phyloP scores from a whole-genome alignment of 129 eudicot genomes.

The Tanacetum coccineum region DNA sequence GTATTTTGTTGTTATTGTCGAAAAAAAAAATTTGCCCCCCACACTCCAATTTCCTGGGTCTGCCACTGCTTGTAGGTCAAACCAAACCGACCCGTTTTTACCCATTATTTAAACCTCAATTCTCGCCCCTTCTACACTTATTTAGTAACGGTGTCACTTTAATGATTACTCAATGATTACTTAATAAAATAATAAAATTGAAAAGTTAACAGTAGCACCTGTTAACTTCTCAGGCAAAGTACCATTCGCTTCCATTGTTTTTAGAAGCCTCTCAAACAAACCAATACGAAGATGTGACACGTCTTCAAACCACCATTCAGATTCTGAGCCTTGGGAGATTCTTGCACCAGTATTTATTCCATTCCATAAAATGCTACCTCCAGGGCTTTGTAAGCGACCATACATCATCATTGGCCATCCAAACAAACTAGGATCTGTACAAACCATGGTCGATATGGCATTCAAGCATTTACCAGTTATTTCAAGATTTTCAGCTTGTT shows the following conservation, averaged over 20 bases:
- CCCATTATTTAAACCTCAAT: no score
- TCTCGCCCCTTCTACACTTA: no score
- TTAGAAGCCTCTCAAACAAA: conserved; percentile 60
- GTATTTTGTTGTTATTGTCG: no score
- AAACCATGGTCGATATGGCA: conserved; percentile 65
- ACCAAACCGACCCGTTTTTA: no score
- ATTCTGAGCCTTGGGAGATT: conserved; percentile 49
- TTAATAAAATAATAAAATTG: not conserved
- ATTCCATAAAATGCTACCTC: conserved; percentile 93
- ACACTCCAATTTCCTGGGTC: no score
- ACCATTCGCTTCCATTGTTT: conserved; percentile 62
- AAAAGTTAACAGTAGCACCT: conserved; percentile 21
- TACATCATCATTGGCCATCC: conserved; percentile 98
- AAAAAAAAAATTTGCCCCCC: no score
- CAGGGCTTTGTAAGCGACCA: conserved; percentile 88
- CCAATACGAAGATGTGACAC: conserved; percentile 51
- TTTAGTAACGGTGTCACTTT: no score
- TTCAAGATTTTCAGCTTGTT: conserved; percentile 53
- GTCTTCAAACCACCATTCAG: conserved; percentile 96
- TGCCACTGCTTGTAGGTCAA: no score
- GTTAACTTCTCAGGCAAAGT: conserved; percentile 62
- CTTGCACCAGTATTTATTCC: conserved; percentile 91
- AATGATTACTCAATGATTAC: no score
- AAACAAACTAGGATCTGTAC: conserved; percentile 73
- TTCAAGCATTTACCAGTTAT: conserved; percentile 54